Conservation (phyloP, 495 filamentous ascomycete genomes). For the Hypomontagnella monticulosa region DNA sequence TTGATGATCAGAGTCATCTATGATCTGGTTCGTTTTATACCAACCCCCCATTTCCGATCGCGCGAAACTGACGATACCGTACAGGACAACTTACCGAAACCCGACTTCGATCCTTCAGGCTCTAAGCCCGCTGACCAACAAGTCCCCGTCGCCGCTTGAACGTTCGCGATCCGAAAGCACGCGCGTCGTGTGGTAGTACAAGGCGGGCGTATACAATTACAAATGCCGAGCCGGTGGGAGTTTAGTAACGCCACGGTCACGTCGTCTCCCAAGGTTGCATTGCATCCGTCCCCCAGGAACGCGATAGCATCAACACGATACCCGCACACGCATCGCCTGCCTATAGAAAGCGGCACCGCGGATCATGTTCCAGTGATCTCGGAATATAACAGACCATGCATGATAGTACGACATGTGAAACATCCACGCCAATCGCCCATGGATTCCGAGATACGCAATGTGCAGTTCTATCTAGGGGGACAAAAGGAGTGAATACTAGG, state of each 20-base stretch:
- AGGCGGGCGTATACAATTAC: not conserved
- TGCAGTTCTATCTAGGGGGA: not conserved
- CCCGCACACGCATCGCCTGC: not conserved
- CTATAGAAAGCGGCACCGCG: not conserved
- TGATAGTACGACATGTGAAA: not conserved
- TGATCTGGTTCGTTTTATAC: constrained; percentile 70
- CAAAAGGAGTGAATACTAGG: no score
- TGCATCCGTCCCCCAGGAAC: constrained; percentile 4
- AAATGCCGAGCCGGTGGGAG: constrained; percentile 17
- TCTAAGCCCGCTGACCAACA: constrained; percentile 35
- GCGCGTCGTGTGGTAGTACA: not conserved
- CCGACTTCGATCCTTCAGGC: constrained; percentile 40
- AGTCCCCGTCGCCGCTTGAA: constrained; percentile 45
- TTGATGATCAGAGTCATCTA: constrained; percentile 96
- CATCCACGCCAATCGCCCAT: constrained; percentile 4
- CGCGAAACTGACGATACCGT: constrained; percentile 18
- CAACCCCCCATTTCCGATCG: not conserved
- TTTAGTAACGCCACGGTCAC: not conserved
- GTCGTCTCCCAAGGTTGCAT: constrained; percentile 1
- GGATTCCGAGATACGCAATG: not conserved
- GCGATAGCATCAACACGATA: not conserved
- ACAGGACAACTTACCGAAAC: constrained; percentile 51
- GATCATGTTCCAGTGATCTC: not conserved
- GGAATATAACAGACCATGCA: not conserved
- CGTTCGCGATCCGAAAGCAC: not conserved